Base-by-base conservation (phyloP, 2,329 filamentous ascomycete species). In the Stromatinia cepivora region DNA sequence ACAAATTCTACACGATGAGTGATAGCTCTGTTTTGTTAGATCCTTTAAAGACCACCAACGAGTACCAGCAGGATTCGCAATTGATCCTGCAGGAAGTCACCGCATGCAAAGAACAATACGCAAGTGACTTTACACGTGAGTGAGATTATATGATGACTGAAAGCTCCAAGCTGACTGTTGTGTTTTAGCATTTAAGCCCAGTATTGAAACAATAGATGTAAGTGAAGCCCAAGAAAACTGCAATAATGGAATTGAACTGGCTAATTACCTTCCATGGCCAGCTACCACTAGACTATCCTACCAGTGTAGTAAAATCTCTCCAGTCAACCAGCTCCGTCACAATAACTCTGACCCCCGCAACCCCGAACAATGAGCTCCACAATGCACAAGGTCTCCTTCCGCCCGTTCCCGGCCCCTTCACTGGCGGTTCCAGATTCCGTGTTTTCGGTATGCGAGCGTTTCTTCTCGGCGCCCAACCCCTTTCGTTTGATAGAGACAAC, bases 41-140 rank as follows among this genome's bases (percentile, higher is more conserved):
- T 42, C 56, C 56, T 1, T n/a, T 58, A 8, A 58, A 58, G 13
- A n/a, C 56, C 17, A 58, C 10, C 4, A 5, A 22, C 5, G 31
- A 42, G 10, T 58, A 58, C n/a, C 56, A 58, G 13, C 31, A 42
- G 22, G 56, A 58, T 10, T 58, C 56, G 17, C 20, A 58, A 8
- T 25, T 39, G 34, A 58, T 58, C n/a, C 4, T 58, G 10, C 56
- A 58, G 20, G 56, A 58, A 58, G 56, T 58, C 22, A 58, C 31
- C 5, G 10, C 9, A 20, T 42, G 56, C 20, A 42, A 58, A 28
- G 56, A 58, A 25, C 15, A 15, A 13, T 58, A 58, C 20, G n/a
- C 56, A 9, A 58, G 56, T 58, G 56, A 58, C 5, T 42, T 58
- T 58, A 58, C 56, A 36, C 34, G 56, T 58, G 56, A 58, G 56